Percentiles rank a stretch among this genome's conserved stretches.
These are phyloP conservation scores for Podaxis sp. DNA, from an alignment of 768 basidiomycete species.

Conservation along the genomic window DNA sequence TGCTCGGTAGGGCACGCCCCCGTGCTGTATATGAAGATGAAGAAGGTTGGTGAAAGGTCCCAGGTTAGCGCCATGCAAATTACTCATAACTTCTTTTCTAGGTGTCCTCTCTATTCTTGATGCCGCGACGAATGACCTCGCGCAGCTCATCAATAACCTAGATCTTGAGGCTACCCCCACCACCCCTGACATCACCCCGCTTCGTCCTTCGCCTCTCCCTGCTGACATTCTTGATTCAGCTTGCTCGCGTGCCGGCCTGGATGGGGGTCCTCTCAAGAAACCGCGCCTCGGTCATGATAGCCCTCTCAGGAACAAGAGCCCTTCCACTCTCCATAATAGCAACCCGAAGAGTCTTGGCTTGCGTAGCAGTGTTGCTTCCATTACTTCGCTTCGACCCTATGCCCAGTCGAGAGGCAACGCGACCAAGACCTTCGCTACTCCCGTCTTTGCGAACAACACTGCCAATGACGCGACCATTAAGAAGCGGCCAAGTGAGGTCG, in stretches of 20 bases:
- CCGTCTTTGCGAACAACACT: conserved; percentile 1
- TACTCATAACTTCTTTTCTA: conserved; percentile 12
- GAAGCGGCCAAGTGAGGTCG: conserved; percentile 9
- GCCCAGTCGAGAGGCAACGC: conserved; percentile 21
- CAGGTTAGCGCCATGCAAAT: neutral
- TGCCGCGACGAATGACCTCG: conserved; percentile 77
- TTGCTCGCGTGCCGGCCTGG: neutral
- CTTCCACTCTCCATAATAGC: neutral
- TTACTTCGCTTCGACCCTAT: conserved; percentile 28
- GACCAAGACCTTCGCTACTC: conserved; percentile 6
- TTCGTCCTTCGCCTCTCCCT: conserved; percentile 30
- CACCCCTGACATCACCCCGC: conserved; percentile 43
- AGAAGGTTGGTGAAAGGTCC: conserved; percentile 35
- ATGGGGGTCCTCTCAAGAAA: conserved; percentile 36
- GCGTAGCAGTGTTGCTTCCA: conserved; percentile 33
- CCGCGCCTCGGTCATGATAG: conserved; percentile 24
- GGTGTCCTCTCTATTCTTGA: conserved; percentile 69
- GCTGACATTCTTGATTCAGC: conserved; percentile 6
- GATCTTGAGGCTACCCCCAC: conserved; percentile 76
- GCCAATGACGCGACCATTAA: conserved; percentile 4
- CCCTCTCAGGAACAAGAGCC: conserved; percentile 28
- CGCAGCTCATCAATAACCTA: conserved; percentile 73
- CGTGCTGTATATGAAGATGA: conserved; percentile 48
- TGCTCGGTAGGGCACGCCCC: conserved; percentile 45
- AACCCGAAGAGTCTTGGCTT: conserved; percentile 23